These are phyloP conservation scores for Pseudopyrenochaeta lycopersici DNA, from an alignment of 2,329 filamentous ascomycete species.

Conservation along the genomic window DNA sequence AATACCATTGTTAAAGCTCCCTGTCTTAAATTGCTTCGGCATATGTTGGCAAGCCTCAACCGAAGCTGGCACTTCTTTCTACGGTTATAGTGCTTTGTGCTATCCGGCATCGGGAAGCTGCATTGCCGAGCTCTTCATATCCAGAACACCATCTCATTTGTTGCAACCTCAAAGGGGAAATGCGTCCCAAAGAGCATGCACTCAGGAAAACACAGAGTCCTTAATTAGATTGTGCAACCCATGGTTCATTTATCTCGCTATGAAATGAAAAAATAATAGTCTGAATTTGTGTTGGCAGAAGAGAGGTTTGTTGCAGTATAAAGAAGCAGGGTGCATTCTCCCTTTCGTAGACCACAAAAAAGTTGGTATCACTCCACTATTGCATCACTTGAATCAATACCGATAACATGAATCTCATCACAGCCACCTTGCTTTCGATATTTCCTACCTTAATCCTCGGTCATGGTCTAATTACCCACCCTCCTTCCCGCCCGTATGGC, in stretches of 20 bases:
- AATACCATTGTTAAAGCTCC: not conserved
- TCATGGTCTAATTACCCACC: constrained; percentile 63
- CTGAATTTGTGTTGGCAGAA: not conserved
- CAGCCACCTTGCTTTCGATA: constrained; percentile 20
- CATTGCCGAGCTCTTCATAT: constrained; percentile 11
- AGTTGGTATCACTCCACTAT: too few species aligned
- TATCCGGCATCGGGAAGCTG: constrained; percentile 8
- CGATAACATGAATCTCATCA: constrained; percentile 24
- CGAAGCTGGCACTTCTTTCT: not conserved
- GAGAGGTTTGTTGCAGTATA: not conserved
- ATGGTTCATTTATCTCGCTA: not conserved
- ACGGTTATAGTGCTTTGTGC: constrained; percentile 3
- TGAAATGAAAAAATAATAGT: not conserved
- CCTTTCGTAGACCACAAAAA: too few species aligned
- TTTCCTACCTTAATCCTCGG: constrained; percentile 37
- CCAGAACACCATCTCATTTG: constrained; percentile 6
- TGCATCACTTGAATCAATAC: too few species aligned
- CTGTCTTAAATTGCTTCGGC: not conserved
- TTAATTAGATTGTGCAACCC: constrained; percentile 7
- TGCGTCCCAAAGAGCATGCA: constrained; percentile 3
- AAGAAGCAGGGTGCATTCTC: too few species aligned
- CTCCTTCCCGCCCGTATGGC: constrained; percentile 61
- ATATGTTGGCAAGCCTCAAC: not conserved
- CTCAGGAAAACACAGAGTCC: not conserved
- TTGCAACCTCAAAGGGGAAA: not conserved